Evolutionary conservation across 2,329 filamentous ascomycete genomes (phyloP).

Genomic region (Arachnopeziza araneosa): DNA sequence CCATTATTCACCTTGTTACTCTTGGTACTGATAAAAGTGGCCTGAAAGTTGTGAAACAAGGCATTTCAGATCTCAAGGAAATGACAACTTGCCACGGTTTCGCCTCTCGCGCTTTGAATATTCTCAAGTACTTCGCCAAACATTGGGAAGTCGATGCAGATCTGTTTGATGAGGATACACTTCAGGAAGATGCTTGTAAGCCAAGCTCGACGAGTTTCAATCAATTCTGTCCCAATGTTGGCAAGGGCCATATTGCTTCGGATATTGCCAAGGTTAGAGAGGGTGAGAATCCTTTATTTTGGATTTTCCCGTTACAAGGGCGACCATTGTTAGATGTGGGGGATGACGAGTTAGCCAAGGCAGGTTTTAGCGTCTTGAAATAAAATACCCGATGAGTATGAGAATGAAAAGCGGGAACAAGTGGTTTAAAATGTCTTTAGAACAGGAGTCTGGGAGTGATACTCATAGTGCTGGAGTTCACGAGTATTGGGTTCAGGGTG

Average conservation of each 20-base stretch:
- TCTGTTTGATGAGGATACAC: background rate
- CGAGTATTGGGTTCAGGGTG: background rate
- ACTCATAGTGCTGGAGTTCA: background rate
- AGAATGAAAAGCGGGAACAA: background rate
- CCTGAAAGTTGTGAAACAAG: conserved; percentile 42
- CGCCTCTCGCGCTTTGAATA: conserved; percentile 30
- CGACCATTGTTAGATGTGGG: background rate
- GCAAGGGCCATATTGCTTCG: background rate
- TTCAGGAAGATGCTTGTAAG: background rate
- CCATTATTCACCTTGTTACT: conserved; percentile 23
- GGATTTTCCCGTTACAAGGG: background rate
- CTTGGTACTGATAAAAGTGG: conserved; percentile 23
- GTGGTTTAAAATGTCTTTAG: background rate
- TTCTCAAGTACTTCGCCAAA: conserved; percentile 34
- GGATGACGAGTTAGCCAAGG: background rate
- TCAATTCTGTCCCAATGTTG: background rate
- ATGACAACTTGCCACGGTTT: conserved; percentile 44
- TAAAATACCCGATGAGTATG: background rate
- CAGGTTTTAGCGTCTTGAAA: background rate
- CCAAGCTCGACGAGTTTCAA: background rate
- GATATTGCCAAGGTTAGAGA: background rate
- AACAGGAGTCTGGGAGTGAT: background rate
- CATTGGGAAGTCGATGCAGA: background rate
- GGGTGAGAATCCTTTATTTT: background rate
- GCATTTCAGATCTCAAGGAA: conserved; percentile 52